phyloP scores from a whole-genome alignment of 371 early-diverging fungal genomes.

The Syncephalis fuscata region DNA sequence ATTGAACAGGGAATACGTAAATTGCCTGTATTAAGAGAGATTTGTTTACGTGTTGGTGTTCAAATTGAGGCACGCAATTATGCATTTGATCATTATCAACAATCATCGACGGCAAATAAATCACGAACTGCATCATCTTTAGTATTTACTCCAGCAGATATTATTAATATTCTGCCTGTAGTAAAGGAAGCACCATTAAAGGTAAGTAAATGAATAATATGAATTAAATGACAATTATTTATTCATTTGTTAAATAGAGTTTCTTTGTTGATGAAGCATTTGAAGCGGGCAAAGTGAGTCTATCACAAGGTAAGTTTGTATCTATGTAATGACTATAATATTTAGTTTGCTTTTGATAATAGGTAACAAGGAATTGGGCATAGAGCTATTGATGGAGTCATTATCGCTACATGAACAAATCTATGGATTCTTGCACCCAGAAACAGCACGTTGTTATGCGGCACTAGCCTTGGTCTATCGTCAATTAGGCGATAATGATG shows the following conservation, averaged over 20 bases:
- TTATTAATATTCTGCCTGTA: constrained; percentile 64
- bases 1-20: constrained; percentile 23
- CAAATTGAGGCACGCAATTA: constrained; percentile 65
- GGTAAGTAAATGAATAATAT: constrained; percentile 3
- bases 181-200: constrained; percentile 50
- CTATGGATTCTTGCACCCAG: constrained; percentile 78
- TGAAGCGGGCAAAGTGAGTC: constrained; percentile 68
- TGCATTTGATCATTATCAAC: constrained; percentile 22
- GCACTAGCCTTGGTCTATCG: constrained; percentile 77
- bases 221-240: constrained; percentile 17
- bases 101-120: constrained; percentile 8
- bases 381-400: constrained; percentile 72
- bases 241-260: constrained; percentile 15
- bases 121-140: constrained; percentile 14
- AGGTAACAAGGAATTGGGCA: constrained; percentile 30
- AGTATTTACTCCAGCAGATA: constrained; percentile 57
- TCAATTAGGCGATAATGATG: constrained; percentile 53
- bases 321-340: background rate
- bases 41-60: constrained; percentile 69
- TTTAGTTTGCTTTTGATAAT: background rate
- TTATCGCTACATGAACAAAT: constrained; percentile 79
- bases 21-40: constrained; percentile 59
- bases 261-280: constrained; percentile 77
- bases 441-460: constrained; percentile 70
- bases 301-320: constrained; percentile 45